Conservation (phyloP, 208 protist genomes). For the Phytomonas serpens region DNA sequence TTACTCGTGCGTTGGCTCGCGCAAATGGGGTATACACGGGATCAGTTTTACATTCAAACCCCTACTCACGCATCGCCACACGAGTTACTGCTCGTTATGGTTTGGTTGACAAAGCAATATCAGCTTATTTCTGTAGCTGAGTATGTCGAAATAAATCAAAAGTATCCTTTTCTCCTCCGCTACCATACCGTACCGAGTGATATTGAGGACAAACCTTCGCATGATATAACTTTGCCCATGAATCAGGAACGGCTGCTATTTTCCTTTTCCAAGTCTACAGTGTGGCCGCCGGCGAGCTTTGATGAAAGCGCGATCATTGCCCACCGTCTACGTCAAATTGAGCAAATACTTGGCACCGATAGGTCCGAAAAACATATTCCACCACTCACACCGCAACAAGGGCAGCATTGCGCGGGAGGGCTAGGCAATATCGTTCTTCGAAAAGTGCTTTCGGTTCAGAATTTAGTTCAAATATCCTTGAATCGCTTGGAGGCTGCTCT, state of each 20-base stretch:
- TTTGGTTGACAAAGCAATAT: conserved; percentile 72
- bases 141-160: conserved; percentile 45
- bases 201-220: background rate
- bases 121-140: conserved; percentile 51
- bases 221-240: background rate
- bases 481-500: conserved; percentile 48
- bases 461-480: conserved; percentile 41
- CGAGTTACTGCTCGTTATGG: conserved; percentile 65
- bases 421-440: conserved; percentile 22
- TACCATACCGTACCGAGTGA: conserved; percentile 7
- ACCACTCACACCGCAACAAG: background rate
- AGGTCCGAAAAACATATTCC: background rate
- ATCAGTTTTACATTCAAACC: conserved; percentile 58
- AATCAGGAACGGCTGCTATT: conserved; percentile 21
- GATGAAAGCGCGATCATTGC: conserved; percentile 34
- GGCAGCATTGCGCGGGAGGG: background rate
- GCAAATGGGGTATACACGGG: conserved; percentile 52
- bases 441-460: conserved; percentile 38
- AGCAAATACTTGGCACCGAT: conserved; percentile 21
- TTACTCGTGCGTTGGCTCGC: conserved; percentile 44
- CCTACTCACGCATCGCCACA: conserved; percentile 27
- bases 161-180: conserved; percentile 47
- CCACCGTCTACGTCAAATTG: conserved; percentile 32
- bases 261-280: conserved; percentile 27
- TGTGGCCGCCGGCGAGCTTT: conserved; percentile 66